Percentiles rank a stretch among this genome's conserved stretches.
Conservation (phyloP, 2,329 filamentous ascomycete species). For the Coniella lustricola region DNA sequence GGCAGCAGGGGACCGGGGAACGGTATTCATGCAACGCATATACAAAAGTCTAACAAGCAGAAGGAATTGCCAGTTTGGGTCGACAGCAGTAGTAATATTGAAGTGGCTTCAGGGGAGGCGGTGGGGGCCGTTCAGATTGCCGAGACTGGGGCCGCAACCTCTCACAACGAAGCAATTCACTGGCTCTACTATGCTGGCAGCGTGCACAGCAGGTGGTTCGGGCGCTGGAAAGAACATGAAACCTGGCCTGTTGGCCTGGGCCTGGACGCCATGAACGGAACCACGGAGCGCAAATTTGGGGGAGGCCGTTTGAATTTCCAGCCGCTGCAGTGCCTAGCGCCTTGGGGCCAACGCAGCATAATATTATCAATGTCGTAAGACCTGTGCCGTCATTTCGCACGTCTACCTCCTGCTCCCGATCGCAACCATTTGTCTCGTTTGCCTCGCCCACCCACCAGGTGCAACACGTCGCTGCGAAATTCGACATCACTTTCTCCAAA, state of each 20-base stretch:
- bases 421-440: slow-evolving; percentile 1
- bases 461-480: background rate
- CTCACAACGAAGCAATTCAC: background rate
- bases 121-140: slow-evolving; percentile 4
- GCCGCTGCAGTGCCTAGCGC: background rate
- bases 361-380: slow-evolving; percentile 12
- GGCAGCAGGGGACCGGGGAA: no score
- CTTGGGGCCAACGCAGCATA: background rate
- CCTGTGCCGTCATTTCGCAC: slow-evolving; percentile 13
- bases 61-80: no score
- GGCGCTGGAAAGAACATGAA: slow-evolving; percentile 3
- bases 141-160: slow-evolving; percentile 5
- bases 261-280: background rate
- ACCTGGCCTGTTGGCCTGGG: slow-evolving; percentile 8
- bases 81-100: background rate
- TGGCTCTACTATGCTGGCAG: background rate
- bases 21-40: no score
- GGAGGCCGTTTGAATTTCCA: background rate
- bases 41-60: no score
- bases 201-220: background rate
- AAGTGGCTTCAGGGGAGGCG: slow-evolving; percentile 7
- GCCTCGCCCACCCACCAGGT: background rate
- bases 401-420: background rate
- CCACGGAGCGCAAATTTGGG: background rate
- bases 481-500: no score